A percentile compares a stretch with the other conserved stretches of the same genome.
phyloP scores from a whole-genome alignment of 345 rosid species.

The Hypericum androsaemum region DNA sequence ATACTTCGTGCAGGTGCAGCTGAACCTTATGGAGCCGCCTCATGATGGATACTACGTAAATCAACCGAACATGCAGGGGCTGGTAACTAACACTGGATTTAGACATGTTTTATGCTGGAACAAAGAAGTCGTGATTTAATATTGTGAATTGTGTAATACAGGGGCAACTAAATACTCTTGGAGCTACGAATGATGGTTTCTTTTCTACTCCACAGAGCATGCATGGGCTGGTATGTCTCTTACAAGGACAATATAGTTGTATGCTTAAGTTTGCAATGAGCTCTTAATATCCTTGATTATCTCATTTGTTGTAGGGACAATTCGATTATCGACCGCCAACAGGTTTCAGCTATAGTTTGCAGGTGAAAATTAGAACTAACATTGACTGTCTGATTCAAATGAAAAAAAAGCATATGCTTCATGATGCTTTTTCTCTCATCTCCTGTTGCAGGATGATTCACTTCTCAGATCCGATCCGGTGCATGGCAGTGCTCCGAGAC shows the following conservation, averaged over 20 bases:
- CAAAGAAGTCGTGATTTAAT: background rate
- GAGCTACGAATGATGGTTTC: too few species aligned
- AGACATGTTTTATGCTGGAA: background rate
- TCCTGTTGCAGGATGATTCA: slow-evolving; percentile 35
- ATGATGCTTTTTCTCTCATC: background rate
- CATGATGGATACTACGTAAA: slow-evolving; percentile 42
- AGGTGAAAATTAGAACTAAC: slow-evolving; percentile 23
- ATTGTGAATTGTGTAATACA: too few species aligned
- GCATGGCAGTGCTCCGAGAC: slow-evolving; percentile 48
- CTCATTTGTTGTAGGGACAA: slow-evolving; percentile 29
- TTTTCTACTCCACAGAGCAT: too few species aligned
- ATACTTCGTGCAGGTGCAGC: slow-evolving; percentile 39
- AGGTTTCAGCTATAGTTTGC: slow-evolving; percentile 42
- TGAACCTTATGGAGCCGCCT: slow-evolving; percentile 55
- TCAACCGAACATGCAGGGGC: slow-evolving; percentile 46
- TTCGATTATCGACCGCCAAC: slow-evolving; percentile 53
- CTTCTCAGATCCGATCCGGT: slow-evolving; percentile 51
- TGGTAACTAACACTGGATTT: slow-evolving; percentile 26
- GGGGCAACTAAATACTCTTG: too few species aligned
- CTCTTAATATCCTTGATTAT: background rate
- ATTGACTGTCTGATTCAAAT: too few species aligned
- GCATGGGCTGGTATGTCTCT: too few species aligned
- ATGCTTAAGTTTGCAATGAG: too few species aligned
- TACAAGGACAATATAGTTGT: too few species aligned
- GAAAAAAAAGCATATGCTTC: too few species aligned